These are phyloP conservation scores for Berkeleyomyces basicola DNA, from an alignment of 2,329 filamentous ascomycete species.

Conservation along the genomic window DNA sequence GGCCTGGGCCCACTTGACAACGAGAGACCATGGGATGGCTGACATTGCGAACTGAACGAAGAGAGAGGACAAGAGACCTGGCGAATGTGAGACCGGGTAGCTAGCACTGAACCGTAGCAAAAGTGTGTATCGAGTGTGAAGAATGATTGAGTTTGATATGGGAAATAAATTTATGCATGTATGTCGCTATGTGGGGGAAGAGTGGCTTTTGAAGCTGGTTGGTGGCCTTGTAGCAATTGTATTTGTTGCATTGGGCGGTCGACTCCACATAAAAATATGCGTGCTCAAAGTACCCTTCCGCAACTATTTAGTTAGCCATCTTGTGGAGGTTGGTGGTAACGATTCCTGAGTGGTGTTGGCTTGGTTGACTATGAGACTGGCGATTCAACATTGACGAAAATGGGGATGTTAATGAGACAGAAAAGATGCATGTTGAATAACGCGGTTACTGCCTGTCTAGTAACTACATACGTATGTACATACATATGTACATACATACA, in stretches of 20 bases:
- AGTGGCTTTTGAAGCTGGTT: background rate
- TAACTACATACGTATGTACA: background rate
- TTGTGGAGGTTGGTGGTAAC: too few species aligned
- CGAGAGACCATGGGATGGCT: slow-evolving; percentile 1
- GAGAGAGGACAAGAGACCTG: background rate
- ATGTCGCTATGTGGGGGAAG: background rate
- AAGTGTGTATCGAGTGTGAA: background rate
- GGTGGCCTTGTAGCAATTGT: background rate
- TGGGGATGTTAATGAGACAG: too few species aligned
- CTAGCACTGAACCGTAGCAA: too few species aligned
- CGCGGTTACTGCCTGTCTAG: background rate
- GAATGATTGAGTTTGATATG: background rate
- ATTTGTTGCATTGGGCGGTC: background rate
- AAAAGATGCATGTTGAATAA: too few species aligned
- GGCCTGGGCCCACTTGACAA: slow-evolving; percentile 6
- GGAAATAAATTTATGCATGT: background rate
- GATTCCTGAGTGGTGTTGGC: too few species aligned
- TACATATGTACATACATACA: background rate
- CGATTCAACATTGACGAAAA: too few species aligned
- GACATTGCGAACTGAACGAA: too few species aligned
- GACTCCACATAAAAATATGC: too few species aligned
- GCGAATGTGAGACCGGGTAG: background rate
- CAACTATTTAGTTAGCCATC: too few species aligned
- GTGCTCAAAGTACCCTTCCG: too few species aligned
- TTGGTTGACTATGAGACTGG: too few species aligned